Conservation (phyloP, 1,139 yeast species). For the Sugiyamaella novakii region DNA sequence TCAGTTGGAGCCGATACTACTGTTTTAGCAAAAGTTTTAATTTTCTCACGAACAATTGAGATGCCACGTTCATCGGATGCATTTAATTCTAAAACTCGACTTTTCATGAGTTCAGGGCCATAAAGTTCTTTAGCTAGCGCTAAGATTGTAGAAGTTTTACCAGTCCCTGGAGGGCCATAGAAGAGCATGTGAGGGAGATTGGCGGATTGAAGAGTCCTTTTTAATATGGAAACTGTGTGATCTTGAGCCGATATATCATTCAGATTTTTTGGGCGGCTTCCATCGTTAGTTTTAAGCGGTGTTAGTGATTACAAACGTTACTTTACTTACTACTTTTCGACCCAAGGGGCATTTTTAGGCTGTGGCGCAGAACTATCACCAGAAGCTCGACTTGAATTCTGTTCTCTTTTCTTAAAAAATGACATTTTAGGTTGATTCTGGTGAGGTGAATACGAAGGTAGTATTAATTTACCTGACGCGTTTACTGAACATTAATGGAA, state of each 20-base stretch:
- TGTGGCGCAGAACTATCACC: background rate
- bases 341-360: conserved; percentile 57
- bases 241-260: conserved; percentile 92
- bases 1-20: conserved; percentile 79
- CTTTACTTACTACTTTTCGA: conserved; percentile 61
- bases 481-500: too few relatives aligned
- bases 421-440: too few relatives aligned
- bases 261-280: conserved; percentile 72
- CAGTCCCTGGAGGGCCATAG: conserved; percentile 98
- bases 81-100: conserved; percentile 85
- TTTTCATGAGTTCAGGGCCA: conserved; percentile 62
- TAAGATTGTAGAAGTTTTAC: conserved; percentile 88
- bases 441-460: too few relatives aligned
- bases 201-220: conserved; percentile 73
- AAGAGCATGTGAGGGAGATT: conserved; percentile 94
- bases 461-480: too few relatives aligned
- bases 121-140: conserved; percentile 85
- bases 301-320: conserved; percentile 1
- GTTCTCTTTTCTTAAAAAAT: conserved; percentile 19
- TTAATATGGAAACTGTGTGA: conserved; percentile 83
- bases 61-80: conserved; percentile 98
- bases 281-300: conserved; percentile 4
- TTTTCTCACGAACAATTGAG: conserved; percentile 84
- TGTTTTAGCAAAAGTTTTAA: conserved; percentile 87
- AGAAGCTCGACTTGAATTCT: background rate